Evolutionary conservation across 495 filamentous ascomycete species (phyloP).

Genomic region (Aspergillus haitiensis): DNA sequence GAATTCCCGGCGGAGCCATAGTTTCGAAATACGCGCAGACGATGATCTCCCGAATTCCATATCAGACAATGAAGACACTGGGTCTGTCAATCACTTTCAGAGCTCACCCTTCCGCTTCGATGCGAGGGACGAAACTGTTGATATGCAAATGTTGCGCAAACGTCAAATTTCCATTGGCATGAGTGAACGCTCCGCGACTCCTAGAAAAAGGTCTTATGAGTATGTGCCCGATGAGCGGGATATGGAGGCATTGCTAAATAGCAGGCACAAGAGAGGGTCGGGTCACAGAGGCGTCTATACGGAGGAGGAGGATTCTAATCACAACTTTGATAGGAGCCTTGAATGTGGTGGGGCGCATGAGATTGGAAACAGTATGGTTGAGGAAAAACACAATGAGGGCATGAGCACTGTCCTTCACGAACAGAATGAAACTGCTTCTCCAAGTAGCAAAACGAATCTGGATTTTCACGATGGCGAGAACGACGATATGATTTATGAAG

Average conservation of each 20-base stretch:
- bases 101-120: slow-evolving; percentile 45
- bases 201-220: slow-evolving; percentile 44
- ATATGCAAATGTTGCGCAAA: slow-evolving; percentile 30
- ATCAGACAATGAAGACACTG: slow-evolving; percentile 23
- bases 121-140: slow-evolving; percentile 36
- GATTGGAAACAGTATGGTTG: slow-evolving; percentile 39
- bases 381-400: slow-evolving; percentile 45
- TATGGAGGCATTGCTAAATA: slow-evolving; percentile 24
- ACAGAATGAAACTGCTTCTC: slow-evolving; percentile 21
- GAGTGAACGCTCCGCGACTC: slow-evolving; percentile 28
- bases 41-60: slow-evolving; percentile 22
- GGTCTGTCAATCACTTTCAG: slow-evolving; percentile 26
- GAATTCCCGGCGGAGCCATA: slow-evolving; percentile 19
- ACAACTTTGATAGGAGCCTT: slow-evolving; percentile 28
- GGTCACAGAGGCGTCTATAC: slow-evolving; percentile 30
- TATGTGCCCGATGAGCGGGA: slow-evolving; percentile 36
- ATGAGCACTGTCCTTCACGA: slow-evolving; percentile 47
- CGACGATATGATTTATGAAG: slow-evolving; percentile 29
- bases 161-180: slow-evolving; percentile 25
- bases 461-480: slow-evolving; percentile 25
- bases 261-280: slow-evolving; percentile 37
- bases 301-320: slow-evolving; percentile 37
- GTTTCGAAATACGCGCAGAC: slow-evolving; percentile 7
- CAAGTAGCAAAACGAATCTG: slow-evolving; percentile 27
- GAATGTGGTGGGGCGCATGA: slow-evolving; percentile 22